Evolutionary conservation across 1,284 basidiomycete genomes (phyloP), one percentile per base, ranked within the genome.

Genomic region (Heterobasidion parviporum): DNA sequence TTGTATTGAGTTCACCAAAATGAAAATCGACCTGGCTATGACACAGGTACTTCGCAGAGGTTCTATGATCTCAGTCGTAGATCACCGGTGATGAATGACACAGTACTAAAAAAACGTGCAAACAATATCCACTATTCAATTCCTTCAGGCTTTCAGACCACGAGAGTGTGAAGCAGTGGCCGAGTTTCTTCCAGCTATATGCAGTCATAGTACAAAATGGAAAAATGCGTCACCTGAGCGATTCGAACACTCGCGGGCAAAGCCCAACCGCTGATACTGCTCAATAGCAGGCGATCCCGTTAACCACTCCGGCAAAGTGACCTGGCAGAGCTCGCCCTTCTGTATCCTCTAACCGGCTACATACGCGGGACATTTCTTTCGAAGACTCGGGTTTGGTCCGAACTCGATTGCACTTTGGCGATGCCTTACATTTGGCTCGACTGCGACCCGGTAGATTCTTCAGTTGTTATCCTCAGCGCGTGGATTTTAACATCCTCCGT

Each of bases 241-340:
- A 87, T 87, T 87, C 85, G 85, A 87, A 87, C 85, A 85, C 85
- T 79, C 83, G 85, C 85, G 85, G 76, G 75, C 83, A 87, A 84
- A 87, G 85, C 75, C 77, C 85, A 87, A 85, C 83, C 84, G 83
- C 84, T 87, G 36, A 67, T 26, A 63, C 65, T 64, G 52, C 54
- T 52, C 45, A 60, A 64, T 88, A 87, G 85, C 86, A 89, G 86
- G 87, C 86, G 85, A 89, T 87, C 86, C 85, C 86, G 86, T 88
- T 88, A 88, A 89, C 86, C 85, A 88, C 87, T 89, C 86, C 85
- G 85, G 85, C 86, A 89, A 89, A 87, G 86, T 86, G 85, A 87
- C 85, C 45, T 63, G 10, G 35, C 15, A 26, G 3, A 5, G 1
- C 2, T n/a, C 3, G 20, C 9, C 8, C 3, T n/a, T 20, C 2